These are phyloP conservation scores for Colletotrichum orchidophilum DNA, from an alignment of 2,329 filamentous ascomycete genomes.

Conservation along the genomic window DNA sequence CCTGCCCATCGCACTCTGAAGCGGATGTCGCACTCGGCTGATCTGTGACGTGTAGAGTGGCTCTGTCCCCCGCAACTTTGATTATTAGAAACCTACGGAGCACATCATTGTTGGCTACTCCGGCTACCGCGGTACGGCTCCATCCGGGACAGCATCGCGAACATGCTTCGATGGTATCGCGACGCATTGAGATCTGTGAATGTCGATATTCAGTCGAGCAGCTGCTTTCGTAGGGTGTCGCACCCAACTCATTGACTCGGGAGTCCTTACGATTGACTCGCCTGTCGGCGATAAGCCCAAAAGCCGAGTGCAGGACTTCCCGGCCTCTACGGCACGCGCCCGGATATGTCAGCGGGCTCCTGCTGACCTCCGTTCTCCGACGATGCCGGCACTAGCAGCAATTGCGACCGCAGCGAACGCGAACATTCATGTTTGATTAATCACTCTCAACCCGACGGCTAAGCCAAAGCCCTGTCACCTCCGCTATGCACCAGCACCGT, in stretches of 20 bases:
- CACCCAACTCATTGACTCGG: neutral
- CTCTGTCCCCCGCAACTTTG: conserved; percentile 22
- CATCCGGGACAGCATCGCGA: neutral
- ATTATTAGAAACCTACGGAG: neutral
- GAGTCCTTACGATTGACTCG: neutral
- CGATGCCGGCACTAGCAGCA: neutral
- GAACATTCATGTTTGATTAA: neutral
- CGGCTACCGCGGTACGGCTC: neutral
- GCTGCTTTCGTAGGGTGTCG: neutral
- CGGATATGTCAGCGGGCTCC: conserved; percentile 1
- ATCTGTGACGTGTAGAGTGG: conserved; percentile 18
- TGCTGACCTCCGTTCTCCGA: neutral
- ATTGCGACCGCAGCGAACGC: neutral
- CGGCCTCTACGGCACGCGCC: neutral
- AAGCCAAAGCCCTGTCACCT: neutral
- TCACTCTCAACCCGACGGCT: neutral
- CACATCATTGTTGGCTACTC: neutral
- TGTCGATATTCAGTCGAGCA: neutral
- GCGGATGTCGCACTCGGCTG: conserved; percentile 7
- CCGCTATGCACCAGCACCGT: neutral
- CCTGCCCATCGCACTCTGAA: conserved; percentile 2
- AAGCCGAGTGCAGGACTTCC: neutral
- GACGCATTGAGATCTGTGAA: too few species aligned
- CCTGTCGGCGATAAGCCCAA: neutral
- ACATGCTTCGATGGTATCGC: too few species aligned